phyloP scores from a whole-genome alignment of 306 rosid species.

The Sechiopsis laciniata region DNA sequence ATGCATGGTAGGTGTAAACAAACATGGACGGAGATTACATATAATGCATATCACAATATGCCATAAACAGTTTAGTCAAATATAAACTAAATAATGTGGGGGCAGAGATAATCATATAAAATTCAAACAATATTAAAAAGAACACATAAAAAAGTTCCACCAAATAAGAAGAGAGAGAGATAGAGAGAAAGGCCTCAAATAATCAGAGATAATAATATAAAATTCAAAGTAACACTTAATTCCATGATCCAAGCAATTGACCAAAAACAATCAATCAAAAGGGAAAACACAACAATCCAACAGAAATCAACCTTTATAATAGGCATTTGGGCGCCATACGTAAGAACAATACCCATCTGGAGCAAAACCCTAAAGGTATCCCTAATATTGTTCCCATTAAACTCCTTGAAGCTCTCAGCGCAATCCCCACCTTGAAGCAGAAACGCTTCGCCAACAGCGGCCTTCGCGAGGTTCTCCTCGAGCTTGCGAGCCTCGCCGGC shows the following conservation, averaged over 20 bases:
- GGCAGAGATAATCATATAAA: neutral
- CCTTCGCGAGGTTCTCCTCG: conserved; percentile 37
- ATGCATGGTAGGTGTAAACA: conserved; percentile 1
- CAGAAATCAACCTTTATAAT: conserved; percentile 29
- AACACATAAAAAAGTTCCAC: neutral
- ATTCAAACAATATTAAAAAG: neutral
- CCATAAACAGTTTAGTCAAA: neutral
- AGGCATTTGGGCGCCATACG: conserved; percentile 37
- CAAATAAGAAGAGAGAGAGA: neutral
- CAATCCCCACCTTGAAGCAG: conserved; percentile 46
- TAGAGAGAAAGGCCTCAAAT: neutral
- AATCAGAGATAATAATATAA: conserved; percentile 7
- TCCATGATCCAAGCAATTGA: neutral
- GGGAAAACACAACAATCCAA: neutral
- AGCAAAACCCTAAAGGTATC: conserved; percentile 36
- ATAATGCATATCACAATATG: neutral
- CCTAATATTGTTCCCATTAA: conserved; percentile 40
- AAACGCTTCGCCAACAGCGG: conserved; percentile 38
- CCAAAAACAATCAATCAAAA: neutral
- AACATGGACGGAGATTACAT: neutral
- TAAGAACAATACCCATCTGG: conserved; percentile 34
- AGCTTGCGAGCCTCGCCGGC: conserved; percentile 40
- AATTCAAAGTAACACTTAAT: neutral
- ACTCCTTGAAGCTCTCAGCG: conserved; percentile 87
- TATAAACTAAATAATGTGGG: neutral